Evolutionary conservation across 768 basidiomycete genomes (phyloP).

Genomic region (Tephrocybe sp.): DNA sequence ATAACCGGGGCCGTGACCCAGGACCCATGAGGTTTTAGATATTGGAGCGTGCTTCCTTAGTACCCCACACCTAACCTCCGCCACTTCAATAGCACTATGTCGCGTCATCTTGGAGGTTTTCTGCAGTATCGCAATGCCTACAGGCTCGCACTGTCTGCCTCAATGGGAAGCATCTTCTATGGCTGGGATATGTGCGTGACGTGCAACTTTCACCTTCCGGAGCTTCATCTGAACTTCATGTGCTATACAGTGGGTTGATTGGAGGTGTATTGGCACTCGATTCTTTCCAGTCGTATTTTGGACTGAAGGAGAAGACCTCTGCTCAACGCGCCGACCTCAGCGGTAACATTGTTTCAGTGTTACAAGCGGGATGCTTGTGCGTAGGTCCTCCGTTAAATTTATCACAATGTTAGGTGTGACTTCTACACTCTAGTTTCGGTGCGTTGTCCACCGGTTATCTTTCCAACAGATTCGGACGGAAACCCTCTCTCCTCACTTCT

Average conservation of each 20-base stretch:
- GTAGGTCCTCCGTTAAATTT: conserved; percentile 9
- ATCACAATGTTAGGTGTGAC: neutral
- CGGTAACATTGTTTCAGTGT: conserved; percentile 52
- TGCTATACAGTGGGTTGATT: conserved; percentile 35
- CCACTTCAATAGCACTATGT: too few species aligned
- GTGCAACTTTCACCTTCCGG: neutral
- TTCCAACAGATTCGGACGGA: conserved; percentile 45
- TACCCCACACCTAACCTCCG: too few species aligned
- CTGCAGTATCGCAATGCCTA: conserved; percentile 44
- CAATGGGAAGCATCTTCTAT: conserved; percentile 49
- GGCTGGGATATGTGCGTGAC: conserved; percentile 44
- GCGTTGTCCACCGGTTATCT: conserved; percentile 40
- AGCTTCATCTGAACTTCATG: conserved; percentile 1
- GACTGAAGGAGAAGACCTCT: conserved; percentile 36
- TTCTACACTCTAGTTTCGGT: conserved; percentile 36
- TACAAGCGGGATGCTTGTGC: conserved; percentile 51
- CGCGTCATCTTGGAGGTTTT: neutral
- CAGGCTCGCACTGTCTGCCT: conserved; percentile 40
- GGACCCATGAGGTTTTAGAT: too few species aligned
- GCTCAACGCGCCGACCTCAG: conserved; percentile 39
- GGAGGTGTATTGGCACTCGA: conserved; percentile 46
- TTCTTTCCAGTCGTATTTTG: conserved; percentile 51
- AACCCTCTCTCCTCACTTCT: conserved; percentile 41
- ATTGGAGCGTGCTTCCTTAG: too few species aligned
- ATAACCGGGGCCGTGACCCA: too few species aligned